Evolutionary conservation across 768 basidiomycete genomes (phyloP), one percentile per base, ranked within the genome.

Genomic region (Xerocomellus chrysenteron): DNA sequence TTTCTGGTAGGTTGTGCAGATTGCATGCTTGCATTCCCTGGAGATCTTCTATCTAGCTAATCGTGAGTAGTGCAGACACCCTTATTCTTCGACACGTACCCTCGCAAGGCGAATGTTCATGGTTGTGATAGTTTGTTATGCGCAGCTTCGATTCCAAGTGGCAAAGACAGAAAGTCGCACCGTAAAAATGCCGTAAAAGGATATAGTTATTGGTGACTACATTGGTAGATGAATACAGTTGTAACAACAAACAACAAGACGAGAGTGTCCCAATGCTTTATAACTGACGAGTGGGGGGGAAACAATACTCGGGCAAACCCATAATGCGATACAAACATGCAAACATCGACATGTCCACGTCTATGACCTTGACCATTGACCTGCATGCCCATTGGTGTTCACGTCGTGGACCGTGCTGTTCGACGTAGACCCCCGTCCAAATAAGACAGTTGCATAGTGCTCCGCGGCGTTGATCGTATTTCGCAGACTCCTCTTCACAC

Each of bases 11-110:
- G 67, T 96, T 97, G 71, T 94, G 87, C 58, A 96, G 77, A 72
- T 98, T 98, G 67, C 90, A 87, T 53, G 92, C 88, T 73, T 98
- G 94, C 92, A 97, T 96, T 16, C 89, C 92, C 63, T 86, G 76
- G 61, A 96, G 81, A 74, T 97, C 94, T 48, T 89, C 90, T 65
- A 89, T 82, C 92, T 95, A 68, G 32, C 52, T 50, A 21, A 54
- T 46, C 45, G 58, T 71, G 56, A 71, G 61, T 40, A 50, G 48
- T 46, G 50, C 19, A 10, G 33, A 41, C 36, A 12, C 17, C 16
- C 26, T 24, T 41, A 40, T 16, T 33, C 24, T 26, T 55, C 17
- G 49, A 43, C 47, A 52, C 62, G 52, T 57, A 71, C 70, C 55
- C 62, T 71, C 26, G 71, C 71, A 42, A 56, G n/a, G 7, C 71